A percentile compares a stretch with the other conserved stretches of the same genome.
These are phyloP conservation scores for Hapsidospora chrysogenum DNA, from an alignment of 495 filamentous ascomycete genomes.

Conservation along the genomic window DNA sequence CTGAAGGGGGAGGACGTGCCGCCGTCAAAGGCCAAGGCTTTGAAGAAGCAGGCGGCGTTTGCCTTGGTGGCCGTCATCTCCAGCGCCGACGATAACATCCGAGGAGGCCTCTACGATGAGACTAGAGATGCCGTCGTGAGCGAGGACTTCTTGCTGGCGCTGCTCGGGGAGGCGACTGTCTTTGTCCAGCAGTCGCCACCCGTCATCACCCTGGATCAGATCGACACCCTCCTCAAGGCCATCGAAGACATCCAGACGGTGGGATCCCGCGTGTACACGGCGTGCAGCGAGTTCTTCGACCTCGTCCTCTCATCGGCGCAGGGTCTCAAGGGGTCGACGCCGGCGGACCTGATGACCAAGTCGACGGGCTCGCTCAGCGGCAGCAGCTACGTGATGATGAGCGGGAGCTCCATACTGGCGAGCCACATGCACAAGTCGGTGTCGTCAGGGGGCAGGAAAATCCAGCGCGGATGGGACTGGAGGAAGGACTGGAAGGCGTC, in stretches of 20 bases:
- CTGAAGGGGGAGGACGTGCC: conserved; percentile 20
- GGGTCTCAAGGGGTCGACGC: conserved; percentile 32
- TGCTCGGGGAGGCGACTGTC: conserved; percentile 67
- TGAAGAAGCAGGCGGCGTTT: conserved; percentile 49
- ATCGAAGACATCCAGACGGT: conserved; percentile 73
- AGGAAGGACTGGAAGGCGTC: conserved; percentile 39
- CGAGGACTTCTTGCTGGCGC: conserved; percentile 67
- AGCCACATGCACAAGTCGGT: conserved; percentile 42
- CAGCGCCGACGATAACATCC: conserved; percentile 75
- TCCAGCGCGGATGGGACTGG: conserved; percentile 77
- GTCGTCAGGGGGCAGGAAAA: conserved; percentile 35
- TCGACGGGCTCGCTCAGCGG: conserved; percentile 40
- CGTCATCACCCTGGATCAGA: conserved; percentile 42
- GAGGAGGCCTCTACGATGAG: conserved; percentile 72
- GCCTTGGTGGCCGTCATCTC: conserved; percentile 63
- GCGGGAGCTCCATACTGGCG: conserved; percentile 55
- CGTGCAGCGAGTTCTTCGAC: conserved; percentile 55
- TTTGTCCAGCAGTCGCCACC: conserved; percentile 46
- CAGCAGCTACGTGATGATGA: conserved; percentile 38
- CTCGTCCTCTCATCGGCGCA: conserved; percentile 27
- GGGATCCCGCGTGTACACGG: conserved; percentile 46
- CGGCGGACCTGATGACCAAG: conserved; percentile 46
- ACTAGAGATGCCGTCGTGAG: conserved; percentile 60
- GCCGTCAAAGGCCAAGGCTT: conserved; percentile 20
- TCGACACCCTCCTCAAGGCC: conserved; percentile 59